Evolutionary conservation across 495 filamentous ascomycete species (phyloP), one percentile per base, ranked within the genome.

Genomic region (Melanomma pulvis-pyrius): DNA sequence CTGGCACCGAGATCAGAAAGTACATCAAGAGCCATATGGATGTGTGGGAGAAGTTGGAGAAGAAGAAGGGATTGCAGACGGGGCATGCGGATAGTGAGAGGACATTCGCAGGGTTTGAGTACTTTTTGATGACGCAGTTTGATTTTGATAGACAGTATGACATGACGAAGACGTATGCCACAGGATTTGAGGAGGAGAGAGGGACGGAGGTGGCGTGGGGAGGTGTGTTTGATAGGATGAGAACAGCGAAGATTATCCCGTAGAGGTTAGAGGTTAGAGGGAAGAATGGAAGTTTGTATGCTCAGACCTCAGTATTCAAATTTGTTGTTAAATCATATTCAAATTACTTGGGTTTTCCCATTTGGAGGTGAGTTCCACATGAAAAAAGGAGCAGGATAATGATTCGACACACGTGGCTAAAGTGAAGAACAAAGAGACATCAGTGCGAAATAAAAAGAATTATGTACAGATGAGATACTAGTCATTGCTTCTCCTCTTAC

Each of bases 61-160:
- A 48, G 65, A 55, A 71, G 56, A 61, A 71, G 63, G 69, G 65
- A 22, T 47, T 76, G 56, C 73, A 75, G 63, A 71, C 59, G 39
- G 74, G 74, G 4, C 69, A 74, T 57, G 71, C 73, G 49, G 69
- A 75, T 51, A 62, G 57, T 8, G 51, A 64, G 55, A 59, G 61
- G 53, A 74, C 63, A 1, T 71, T 73, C 39, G 34, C 67, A 32
- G 74, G 74, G 8, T 74, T 75, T 53, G 73, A 74, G 71, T 70
- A 72, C 41, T 75, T 74, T 52, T 64, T 75, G 28, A 55, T 77
- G 52, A 71, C 65, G 13, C 69, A 71, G 54, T 74, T 75, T 46
- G 74, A 75, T 60, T 76, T 76, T 61, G 74, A 76, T 58, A 65
- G 74, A 28, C 72, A 76, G 57, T 76, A 74, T 59, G 74, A 76